These are phyloP conservation scores for Sporothrix dimorphospora DNA, from an alignment of 2,329 filamentous ascomycete species.

Conservation along the genomic window DNA sequence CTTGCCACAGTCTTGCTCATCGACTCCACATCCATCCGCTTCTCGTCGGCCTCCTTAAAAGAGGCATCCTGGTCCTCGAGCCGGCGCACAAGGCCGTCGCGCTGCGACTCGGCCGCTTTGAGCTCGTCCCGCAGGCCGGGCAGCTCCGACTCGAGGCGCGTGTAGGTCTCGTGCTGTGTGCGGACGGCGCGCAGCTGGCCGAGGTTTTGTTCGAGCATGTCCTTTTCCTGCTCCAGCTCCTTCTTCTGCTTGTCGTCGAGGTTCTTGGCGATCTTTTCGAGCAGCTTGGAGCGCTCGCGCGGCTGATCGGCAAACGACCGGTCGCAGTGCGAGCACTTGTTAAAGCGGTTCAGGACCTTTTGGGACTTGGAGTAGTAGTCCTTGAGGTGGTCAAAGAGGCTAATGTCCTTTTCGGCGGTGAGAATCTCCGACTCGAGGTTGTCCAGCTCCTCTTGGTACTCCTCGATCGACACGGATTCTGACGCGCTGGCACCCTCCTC, in stretches of 20 bases:
- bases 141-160: constrained; percentile 67
- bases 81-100: constrained; percentile 60
- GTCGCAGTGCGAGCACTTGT: constrained; percentile 76
- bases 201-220: constrained; percentile 61
- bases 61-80: constrained; percentile 69
- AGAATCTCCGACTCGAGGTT: constrained; percentile 58
- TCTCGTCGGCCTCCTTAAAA: constrained; percentile 66
- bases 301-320: constrained; percentile 66
- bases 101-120: constrained; percentile 56
- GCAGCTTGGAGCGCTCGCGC: constrained; percentile 64
- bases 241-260: constrained; percentile 65
- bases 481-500: constrained; percentile 35
- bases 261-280: constrained; percentile 67
- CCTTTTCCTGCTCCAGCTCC: constrained; percentile 55
- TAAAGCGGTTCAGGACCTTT: constrained; percentile 65
- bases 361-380: constrained; percentile 73
- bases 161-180: constrained; percentile 73
- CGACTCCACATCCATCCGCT: constrained; percentile 61
- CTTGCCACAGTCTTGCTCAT: constrained; percentile 75
- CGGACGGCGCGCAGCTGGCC: constrained; percentile 64
- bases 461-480: constrained; percentile 50
- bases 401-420: constrained; percentile 67
- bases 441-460: constrained; percentile 57
- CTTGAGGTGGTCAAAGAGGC: constrained; percentile 68
- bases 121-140: constrained; percentile 69